Evolutionary conservation across 2,329 filamentous ascomycete species (phyloP).

Genomic region (Curvularia sp.): DNA sequence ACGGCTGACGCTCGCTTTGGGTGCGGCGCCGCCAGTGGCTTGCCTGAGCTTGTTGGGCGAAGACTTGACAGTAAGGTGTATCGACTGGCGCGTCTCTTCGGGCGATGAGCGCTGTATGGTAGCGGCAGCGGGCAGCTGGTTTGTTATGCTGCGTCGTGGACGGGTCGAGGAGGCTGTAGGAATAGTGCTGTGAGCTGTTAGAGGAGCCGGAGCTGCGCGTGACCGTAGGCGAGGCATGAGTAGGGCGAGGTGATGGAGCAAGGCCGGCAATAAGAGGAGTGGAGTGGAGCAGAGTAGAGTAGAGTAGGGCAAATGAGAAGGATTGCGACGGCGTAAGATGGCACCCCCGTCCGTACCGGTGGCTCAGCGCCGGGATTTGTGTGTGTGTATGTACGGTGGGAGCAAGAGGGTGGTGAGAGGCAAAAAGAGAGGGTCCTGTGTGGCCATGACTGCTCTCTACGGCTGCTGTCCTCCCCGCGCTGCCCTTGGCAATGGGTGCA

Average conservation of each 20-base stretch:
- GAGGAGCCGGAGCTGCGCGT: constrained; percentile 42
- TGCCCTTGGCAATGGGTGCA: constrained; percentile 31
- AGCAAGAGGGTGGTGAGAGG: constrained; percentile 28
- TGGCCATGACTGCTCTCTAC: constrained; percentile 23
- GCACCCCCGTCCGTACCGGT: constrained; percentile 10
- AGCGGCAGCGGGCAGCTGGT: constrained; percentile 45
- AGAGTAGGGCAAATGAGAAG: constrained; percentile 14
- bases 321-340: constrained; percentile 28
- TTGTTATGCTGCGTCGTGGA: constrained; percentile 47
- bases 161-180: constrained; percentile 49
- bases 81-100: constrained; percentile 54
- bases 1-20: constrained; percentile 43
- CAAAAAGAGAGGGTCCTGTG: constrained; percentile 4
- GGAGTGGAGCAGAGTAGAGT: not conserved
- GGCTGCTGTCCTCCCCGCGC: constrained; percentile 31
- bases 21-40: constrained; percentile 51
- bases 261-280: constrained; percentile 7
- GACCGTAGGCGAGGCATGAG: constrained; percentile 50
- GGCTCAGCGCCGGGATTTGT: constrained; percentile 26
- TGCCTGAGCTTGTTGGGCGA: constrained; percentile 59
- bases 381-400: constrained; percentile 23
- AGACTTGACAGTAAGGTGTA: constrained; percentile 60
- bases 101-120: constrained; percentile 52
- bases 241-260: constrained; percentile 20
- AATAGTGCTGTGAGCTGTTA: constrained; percentile 46